Evolutionary conservation across 2,329 filamentous ascomycete genomes (phyloP).

Genomic region (Neurospora sp.): DNA sequence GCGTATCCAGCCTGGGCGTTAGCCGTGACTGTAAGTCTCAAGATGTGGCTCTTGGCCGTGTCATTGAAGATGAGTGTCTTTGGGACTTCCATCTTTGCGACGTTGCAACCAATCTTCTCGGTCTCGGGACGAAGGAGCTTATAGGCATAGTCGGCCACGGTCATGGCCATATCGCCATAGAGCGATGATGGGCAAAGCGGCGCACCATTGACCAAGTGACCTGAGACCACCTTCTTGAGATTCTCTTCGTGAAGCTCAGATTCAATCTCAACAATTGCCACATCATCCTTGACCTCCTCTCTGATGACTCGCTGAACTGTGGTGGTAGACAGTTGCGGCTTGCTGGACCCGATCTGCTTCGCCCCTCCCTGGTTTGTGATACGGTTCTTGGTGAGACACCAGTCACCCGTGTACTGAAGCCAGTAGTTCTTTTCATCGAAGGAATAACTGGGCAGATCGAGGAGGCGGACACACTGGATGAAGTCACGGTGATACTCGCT

Average conservation of each 20-base stretch:
- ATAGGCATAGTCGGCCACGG: slow-evolving; percentile 57
- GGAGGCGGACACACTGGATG: slow-evolving; percentile 31
- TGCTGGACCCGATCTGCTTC: slow-evolving; percentile 26
- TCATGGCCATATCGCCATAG: slow-evolving; percentile 39
- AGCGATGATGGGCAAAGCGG: slow-evolving; percentile 43
- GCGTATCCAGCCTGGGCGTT: slow-evolving; percentile 46
- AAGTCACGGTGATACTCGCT: slow-evolving; percentile 55
- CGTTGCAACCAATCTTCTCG: slow-evolving; percentile 50
- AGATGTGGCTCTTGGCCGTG: slow-evolving; percentile 40
- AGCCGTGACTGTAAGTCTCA: slow-evolving; percentile 51
- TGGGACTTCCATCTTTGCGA: slow-evolving; percentile 56
- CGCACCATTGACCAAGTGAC: slow-evolving; percentile 42
- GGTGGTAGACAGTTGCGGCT: slow-evolving; percentile 53
- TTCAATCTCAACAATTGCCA: slow-evolving; percentile 51
- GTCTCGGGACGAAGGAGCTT: slow-evolving; percentile 49
- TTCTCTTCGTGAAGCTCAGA: slow-evolving; percentile 57
- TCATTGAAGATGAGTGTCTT: slow-evolving; percentile 57
- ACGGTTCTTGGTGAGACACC: slow-evolving; percentile 62
- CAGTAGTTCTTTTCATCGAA: slow-evolving; percentile 68
- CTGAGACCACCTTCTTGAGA: slow-evolving; percentile 48
- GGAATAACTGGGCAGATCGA: slow-evolving; percentile 58
- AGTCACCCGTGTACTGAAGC: slow-evolving; percentile 57
- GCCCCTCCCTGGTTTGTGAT: slow-evolving; percentile 28
- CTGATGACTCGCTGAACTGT: slow-evolving; percentile 55
- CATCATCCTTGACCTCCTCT: slow-evolving; percentile 52